phyloP scores from a whole-genome alignment of 2,329 filamentous ascomycete species.

The Fusarium sp. region DNA sequence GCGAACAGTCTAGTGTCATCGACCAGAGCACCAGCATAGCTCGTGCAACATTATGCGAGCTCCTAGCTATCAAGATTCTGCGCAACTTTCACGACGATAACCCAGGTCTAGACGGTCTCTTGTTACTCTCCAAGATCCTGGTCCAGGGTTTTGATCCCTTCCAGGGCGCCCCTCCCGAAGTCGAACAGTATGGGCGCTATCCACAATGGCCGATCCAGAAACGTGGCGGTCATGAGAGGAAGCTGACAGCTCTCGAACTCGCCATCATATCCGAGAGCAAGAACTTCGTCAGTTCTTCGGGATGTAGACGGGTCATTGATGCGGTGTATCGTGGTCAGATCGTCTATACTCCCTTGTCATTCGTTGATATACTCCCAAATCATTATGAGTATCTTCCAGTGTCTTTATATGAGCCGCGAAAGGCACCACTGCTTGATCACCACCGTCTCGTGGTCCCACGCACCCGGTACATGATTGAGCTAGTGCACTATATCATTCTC shows the following conservation, averaged over 20 bases:
- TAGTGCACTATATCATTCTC: constrained; percentile 69
- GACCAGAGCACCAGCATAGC: constrained; percentile 75
- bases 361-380: constrained; percentile 76
- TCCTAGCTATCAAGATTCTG: constrained; percentile 71
- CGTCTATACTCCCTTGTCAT: constrained; percentile 73
- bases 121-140: constrained; percentile 71
- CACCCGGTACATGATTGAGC: constrained; percentile 71
- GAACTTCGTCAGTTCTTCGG: constrained; percentile 68
- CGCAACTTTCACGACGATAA: constrained; percentile 74
- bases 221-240: constrained; percentile 56
- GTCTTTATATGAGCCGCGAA: constrained; percentile 71
- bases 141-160: constrained; percentile 77
- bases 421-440: constrained; percentile 72
- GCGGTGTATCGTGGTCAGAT: constrained; percentile 74
- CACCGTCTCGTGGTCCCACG: constrained; percentile 75
- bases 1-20: constrained; percentile 70
- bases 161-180: constrained; percentile 69
- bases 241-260: constrained; percentile 75
- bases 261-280: constrained; percentile 77
- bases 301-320: constrained; percentile 73
- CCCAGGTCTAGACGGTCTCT: constrained; percentile 66
- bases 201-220: constrained; percentile 52
- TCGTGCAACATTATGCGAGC: constrained; percentile 72
- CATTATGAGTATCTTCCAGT: constrained; percentile 76
- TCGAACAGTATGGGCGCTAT: constrained; percentile 57